Conservation (phyloP, 2,329 filamentous ascomycete species). For the Orbilia brochopaga region DNA sequence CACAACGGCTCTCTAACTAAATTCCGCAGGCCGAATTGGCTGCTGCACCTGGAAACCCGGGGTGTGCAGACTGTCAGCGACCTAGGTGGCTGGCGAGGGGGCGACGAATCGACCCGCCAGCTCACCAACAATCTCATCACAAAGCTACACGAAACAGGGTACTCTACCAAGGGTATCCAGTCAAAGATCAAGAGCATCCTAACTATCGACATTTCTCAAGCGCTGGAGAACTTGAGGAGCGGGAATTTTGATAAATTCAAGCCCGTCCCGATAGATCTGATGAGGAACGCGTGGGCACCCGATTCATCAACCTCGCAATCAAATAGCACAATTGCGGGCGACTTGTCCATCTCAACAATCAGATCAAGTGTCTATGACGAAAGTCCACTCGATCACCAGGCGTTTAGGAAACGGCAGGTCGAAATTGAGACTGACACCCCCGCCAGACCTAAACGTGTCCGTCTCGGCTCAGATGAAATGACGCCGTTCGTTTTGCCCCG, state of each 20-base stretch:
- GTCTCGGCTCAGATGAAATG: not conserved
- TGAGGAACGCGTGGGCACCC: conserved; percentile 23
- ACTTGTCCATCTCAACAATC: not conserved
- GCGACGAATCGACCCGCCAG: conserved; percentile 35
- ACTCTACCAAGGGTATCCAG: conserved; percentile 32
- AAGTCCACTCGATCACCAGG: not conserved
- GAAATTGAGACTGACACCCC: conserved; percentile 7
- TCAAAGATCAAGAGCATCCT: conserved; percentile 34
- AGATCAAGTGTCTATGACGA: not conserved
- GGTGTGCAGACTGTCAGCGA: conserved; percentile 22
- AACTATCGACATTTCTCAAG: conserved; percentile 23
- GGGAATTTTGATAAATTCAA: conserved; percentile 34
- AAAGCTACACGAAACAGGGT: conserved; percentile 38
- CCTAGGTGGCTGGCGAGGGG: conserved; percentile 37
- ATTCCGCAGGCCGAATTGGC: conserved; percentile 41
- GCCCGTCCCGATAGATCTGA: conserved; percentile 25
- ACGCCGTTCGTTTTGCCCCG: not conserved
- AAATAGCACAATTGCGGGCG: no score
- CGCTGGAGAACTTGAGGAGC: conserved; percentile 19
- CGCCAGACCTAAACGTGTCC: not conserved
- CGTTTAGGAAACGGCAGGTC: not conserved
- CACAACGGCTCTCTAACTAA: conserved; percentile 46
- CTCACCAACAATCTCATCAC: conserved; percentile 37
- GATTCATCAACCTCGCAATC: conserved; percentile 3
- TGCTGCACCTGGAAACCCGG: conserved; percentile 32